phyloP scores from a whole-genome alignment of 1,284 basidiomycete genomes.

The Naganishia liquefaciens region DNA sequence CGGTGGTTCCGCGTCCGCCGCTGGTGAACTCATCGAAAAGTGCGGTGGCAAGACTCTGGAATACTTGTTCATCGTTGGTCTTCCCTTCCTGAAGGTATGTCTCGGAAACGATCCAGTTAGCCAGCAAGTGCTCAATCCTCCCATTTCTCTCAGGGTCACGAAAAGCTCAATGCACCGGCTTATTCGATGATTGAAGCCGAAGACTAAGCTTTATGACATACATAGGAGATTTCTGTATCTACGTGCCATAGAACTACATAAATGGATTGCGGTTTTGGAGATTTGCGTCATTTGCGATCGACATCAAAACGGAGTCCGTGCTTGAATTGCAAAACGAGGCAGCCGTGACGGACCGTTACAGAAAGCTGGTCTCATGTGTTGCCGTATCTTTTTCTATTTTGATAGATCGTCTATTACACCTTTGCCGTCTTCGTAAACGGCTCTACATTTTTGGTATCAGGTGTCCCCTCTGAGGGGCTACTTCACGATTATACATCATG shows the following conservation, averaged over 20 bases:
- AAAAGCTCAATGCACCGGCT: conserved; percentile 79
- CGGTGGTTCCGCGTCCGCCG: conserved; percentile 91
- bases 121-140: neutral
- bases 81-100: conserved; percentile 70
- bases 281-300: too few species aligned
- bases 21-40: conserved; percentile 83
- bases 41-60: conserved; percentile 82
- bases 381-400: neutral
- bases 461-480: neutral
- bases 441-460: neutral
- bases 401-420: conserved; percentile 24
- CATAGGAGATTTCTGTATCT: neutral
- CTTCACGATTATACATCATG: conserved; percentile 19
- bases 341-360: too few species aligned
- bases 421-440: conserved; percentile 3
- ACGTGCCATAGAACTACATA: neutral
- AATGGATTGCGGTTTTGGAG: neutral
- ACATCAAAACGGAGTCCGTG: too few species aligned
- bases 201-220: conserved; percentile 56
- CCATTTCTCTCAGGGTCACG: conserved; percentile 56
- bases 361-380: too few species aligned
- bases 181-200: conserved; percentile 81
- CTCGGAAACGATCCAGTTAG: too few species aligned
- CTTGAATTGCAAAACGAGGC: too few species aligned
- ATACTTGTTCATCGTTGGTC: conserved; percentile 91